Conservation (phyloP, 106 monocot genomes). For the Phalaenopsis equestris region DNA sequence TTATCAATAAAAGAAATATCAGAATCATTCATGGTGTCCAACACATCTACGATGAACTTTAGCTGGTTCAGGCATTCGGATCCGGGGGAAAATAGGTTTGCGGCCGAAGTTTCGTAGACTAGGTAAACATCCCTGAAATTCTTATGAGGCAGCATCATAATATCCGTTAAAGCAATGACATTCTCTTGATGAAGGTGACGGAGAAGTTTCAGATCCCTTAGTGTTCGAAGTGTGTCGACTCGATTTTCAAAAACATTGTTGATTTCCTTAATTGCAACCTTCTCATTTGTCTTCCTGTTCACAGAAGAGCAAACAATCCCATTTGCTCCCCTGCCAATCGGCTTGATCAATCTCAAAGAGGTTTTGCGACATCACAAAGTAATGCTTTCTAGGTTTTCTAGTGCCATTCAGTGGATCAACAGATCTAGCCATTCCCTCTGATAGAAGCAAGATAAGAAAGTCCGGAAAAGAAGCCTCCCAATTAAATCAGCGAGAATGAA, state of each 20-base stretch:
- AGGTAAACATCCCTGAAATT: conserved; percentile 69
- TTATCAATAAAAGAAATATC: no score
- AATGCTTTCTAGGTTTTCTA: conserved; percentile 40
- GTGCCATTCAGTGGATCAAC: conserved; percentile 50
- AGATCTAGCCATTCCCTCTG: conserved; percentile 32
- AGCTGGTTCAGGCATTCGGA: no score
- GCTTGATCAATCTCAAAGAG: conserved; percentile 64
- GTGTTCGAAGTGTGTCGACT: conserved; percentile 52
- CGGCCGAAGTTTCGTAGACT: no score
- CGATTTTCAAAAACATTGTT: neutral
- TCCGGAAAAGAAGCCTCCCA: neutral
- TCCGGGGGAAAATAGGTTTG: no score
- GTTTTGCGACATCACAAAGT: conserved; percentile 57
- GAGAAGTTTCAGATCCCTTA: conserved; percentile 61
- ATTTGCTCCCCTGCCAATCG: conserved; percentile 64
- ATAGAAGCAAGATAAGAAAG: neutral
- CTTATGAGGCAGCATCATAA: conserved; percentile 45
- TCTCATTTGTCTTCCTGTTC: conserved; percentile 51
- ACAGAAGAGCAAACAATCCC: conserved; percentile 63
- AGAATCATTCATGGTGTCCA: no score
- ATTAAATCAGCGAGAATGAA: no score
- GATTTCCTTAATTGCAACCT: no score
- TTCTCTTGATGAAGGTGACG: conserved; percentile 55
- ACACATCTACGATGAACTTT: no score
- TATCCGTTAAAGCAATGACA: conserved; percentile 62